Evolutionary conservation across 495 filamentous ascomycete genomes (phyloP).

Genomic region (Trichocladium uniseriatum): DNA sequence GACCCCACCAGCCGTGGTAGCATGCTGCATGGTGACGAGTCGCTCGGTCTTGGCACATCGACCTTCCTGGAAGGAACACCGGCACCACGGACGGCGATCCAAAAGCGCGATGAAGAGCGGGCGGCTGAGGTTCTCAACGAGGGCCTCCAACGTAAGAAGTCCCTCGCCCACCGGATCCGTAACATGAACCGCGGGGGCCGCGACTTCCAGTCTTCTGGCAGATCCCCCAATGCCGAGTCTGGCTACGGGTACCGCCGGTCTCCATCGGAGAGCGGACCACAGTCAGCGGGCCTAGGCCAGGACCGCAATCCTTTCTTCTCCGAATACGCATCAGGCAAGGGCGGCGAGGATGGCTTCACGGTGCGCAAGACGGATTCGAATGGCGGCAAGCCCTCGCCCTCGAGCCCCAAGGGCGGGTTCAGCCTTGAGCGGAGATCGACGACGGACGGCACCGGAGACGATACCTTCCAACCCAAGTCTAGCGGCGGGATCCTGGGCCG

Average conservation of each 20-base stretch:
- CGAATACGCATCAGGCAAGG: slow-evolving; percentile 49
- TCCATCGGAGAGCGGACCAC: slow-evolving; percentile 50
- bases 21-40: slow-evolving; percentile 74
- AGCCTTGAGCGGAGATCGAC: slow-evolving; percentile 60
- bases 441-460: slow-evolving; percentile 46
- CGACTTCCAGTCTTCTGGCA: slow-evolving; percentile 42
- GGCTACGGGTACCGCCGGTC: slow-evolving; percentile 29
- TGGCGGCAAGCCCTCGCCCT: slow-evolving; percentile 43
- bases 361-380: slow-evolving; percentile 34
- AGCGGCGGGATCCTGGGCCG: slow-evolving; percentile 60
- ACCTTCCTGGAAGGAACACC: slow-evolving; percentile 95
- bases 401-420: slow-evolving; percentile 48
- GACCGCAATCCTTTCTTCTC: slow-evolving; percentile 81
- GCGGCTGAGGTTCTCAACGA: slow-evolving; percentile 39
- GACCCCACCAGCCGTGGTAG: slow-evolving; percentile 48
- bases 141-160: slow-evolving; percentile 83
- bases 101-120: slow-evolving; percentile 64
- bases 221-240: slow-evolving; percentile 44
- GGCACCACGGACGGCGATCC: slow-evolving; percentile 73
- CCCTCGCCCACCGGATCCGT: slow-evolving; percentile 75
- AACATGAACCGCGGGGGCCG: slow-evolving; percentile 51
- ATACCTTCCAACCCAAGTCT: slow-evolving; percentile 28
- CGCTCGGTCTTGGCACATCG: slow-evolving; percentile 78
- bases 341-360: slow-evolving; percentile 35
- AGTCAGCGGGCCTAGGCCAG: slow-evolving; percentile 51